These are phyloP conservation scores for Rhynchosporium secalis DNA, from an alignment of 2,329 filamentous ascomycete genomes.

Conservation along the genomic window DNA sequence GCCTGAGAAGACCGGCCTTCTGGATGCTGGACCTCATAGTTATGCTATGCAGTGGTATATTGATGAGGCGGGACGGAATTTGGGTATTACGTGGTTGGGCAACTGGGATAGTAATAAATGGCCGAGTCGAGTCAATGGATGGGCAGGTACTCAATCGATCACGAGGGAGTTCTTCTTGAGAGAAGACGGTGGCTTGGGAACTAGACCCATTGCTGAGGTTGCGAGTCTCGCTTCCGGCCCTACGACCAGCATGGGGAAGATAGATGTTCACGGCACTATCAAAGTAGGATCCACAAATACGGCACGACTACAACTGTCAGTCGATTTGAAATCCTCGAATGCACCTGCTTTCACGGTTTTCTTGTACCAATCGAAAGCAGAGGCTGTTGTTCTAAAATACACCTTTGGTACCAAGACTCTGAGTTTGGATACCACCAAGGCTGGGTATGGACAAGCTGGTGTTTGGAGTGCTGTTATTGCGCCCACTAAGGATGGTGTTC, in stretches of 20 bases:
- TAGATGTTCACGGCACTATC: conserved; percentile 26
- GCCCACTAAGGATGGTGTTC: conserved; percentile 22
- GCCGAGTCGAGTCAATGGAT: conserved; percentile 38
- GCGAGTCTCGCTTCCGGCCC: conserved; percentile 29
- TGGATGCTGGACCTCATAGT: conserved; percentile 46
- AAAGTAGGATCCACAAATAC: conserved; percentile 31
- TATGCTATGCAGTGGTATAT: conserved; percentile 39
- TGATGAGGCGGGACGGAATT: conserved; percentile 39
- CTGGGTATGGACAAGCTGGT: conserved; percentile 38
- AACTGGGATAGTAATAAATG: conserved; percentile 48
- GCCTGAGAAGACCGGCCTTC: conserved; percentile 31
- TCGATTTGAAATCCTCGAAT: conserved; percentile 33
- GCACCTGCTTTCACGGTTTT: conserved; percentile 35
- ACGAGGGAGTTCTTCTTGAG: conserved; percentile 38
- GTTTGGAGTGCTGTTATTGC: conserved; percentile 35
- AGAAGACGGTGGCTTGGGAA: conserved; percentile 37
- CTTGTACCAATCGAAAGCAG: conserved; percentile 34
- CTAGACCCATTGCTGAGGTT: conserved; percentile 33
- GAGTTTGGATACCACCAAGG: conserved; percentile 38
- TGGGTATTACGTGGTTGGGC: conserved; percentile 56
- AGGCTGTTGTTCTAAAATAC: conserved; percentile 34
- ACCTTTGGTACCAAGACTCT: conserved; percentile 28
- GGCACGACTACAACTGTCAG: conserved; percentile 33
- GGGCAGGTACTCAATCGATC: conserved; percentile 37
- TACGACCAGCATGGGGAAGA: conserved; percentile 24